phyloP scores from a whole-genome alignment of 306 rosid species.

The Cucurbita ficifolia region DNA sequence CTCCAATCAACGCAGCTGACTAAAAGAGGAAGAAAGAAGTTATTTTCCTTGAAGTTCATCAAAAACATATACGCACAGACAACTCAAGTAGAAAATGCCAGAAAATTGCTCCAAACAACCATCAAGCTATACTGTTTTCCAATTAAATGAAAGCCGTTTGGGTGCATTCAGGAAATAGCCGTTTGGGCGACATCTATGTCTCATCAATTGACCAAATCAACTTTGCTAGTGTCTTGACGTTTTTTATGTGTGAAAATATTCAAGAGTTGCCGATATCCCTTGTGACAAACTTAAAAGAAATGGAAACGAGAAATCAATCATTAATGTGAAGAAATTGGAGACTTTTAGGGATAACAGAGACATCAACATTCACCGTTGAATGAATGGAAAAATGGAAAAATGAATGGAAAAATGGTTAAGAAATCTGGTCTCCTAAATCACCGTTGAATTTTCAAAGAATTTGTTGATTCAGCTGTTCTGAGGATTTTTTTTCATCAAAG shows the following conservation, averaged over 20 bases:
- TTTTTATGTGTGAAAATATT: background rate
- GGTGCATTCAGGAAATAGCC: background rate
- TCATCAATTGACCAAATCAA: too few relatives aligned
- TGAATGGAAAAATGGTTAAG: background rate
- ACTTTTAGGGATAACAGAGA: background rate
- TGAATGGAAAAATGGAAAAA: too few relatives aligned
- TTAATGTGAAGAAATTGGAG: background rate
- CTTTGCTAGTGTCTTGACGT: background rate
- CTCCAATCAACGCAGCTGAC: conserved; percentile 91
- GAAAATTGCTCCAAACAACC: background rate
- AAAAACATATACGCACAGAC: background rate
- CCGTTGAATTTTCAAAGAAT: background rate
- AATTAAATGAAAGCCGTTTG: background rate
- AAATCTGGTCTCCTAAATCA: background rate
- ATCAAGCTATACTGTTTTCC: background rate
- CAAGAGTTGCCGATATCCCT: background rate
- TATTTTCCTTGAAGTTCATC: background rate
- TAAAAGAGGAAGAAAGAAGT: conserved; percentile 19
- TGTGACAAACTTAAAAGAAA: background rate
- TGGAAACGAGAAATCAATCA: background rate
- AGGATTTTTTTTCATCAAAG: background rate
- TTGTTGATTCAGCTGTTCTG: background rate
- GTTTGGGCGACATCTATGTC: too few relatives aligned
- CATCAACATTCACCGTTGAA: background rate
- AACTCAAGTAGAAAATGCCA: background rate